These are phyloP conservation scores for Ceratocystis eucalypticola DNA, from an alignment of 2,329 filamentous ascomycete genomes.

Conservation along the genomic window DNA sequence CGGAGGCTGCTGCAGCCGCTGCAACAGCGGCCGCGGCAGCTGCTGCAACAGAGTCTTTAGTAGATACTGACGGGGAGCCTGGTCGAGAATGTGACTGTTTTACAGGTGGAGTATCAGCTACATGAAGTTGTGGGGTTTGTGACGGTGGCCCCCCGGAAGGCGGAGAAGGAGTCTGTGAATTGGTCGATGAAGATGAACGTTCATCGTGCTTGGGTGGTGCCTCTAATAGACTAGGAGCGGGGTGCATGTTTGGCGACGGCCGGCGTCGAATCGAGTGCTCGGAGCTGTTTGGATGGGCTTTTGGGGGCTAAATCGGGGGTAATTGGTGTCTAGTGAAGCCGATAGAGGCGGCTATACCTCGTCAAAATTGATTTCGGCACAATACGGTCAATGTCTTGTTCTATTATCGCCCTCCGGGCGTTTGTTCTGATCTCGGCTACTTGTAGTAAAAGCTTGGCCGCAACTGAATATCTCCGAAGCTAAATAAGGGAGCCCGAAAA, in stretches of 20 bases:
- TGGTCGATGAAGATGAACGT: slow-evolving; percentile 19
- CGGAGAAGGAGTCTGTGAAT: slow-evolving; percentile 14
- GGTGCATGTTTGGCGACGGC: slow-evolving; percentile 26
- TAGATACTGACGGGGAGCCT: not conserved
- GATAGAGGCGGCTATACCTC: too few relatives aligned
- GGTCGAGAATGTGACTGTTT: not conserved
- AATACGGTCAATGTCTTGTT: too few relatives aligned
- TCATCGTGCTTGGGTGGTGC: slow-evolving; percentile 24
- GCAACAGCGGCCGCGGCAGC: not conserved
- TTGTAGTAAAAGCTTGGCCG: not conserved
- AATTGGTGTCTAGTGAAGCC: too few relatives aligned
- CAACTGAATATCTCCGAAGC: not conserved
- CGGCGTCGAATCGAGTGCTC: not conserved
- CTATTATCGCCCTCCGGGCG: too few relatives aligned
- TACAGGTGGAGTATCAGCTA: slow-evolving; percentile 23
- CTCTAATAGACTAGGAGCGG: slow-evolving; percentile 29
- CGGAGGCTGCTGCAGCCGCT: not conserved
- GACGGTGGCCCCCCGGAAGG: not conserved
- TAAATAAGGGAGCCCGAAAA: not conserved
- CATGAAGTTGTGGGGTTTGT: slow-evolving; percentile 18
- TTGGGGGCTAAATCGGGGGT: not conserved
- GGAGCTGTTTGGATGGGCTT: not conserved
- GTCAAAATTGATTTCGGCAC: too few relatives aligned
- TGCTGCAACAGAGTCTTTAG: not conserved
- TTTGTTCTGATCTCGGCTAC: not conserved